phyloP scores from a whole-genome alignment of 225 moss, liverwort and hornwort species.

The Antitrichia curtipendula region DNA sequence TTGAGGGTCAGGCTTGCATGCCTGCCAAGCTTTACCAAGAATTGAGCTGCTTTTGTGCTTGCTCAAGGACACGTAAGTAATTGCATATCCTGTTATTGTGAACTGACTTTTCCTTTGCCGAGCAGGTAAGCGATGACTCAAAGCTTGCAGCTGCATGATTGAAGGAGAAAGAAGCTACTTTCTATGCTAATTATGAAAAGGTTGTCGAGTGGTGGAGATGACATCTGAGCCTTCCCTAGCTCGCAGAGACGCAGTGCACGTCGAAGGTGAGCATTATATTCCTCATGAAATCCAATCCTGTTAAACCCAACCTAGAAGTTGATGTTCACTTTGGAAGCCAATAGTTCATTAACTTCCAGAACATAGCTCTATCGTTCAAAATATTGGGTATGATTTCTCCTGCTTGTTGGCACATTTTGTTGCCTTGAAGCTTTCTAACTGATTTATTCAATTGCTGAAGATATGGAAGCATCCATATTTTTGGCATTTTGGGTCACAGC shows the following conservation, averaged over 20 bases:
- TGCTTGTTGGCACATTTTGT: background rate
- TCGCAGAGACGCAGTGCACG: background rate
- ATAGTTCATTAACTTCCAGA: background rate
- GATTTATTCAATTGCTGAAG: background rate
- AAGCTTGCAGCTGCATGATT: background rate
- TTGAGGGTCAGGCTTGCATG: background rate
- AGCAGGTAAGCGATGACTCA: background rate
- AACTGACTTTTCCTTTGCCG: background rate
- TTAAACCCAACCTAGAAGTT: background rate
- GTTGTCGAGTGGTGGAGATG: background rate
- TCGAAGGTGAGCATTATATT: background rate
- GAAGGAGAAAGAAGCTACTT: background rate
- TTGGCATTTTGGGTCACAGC: background rate
- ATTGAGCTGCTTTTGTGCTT: background rate
- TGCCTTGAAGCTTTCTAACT: background rate
- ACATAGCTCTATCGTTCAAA: background rate
- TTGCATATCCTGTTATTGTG: background rate
- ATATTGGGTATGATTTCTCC: background rate
- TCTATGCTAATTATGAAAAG: background rate
- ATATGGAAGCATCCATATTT: background rate
- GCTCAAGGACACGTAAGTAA: background rate
- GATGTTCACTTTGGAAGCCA: background rate
- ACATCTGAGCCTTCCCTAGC: background rate
- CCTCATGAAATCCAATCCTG: background rate
- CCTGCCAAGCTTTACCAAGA: background rate